These are phyloP conservation scores for Kondoa subrosea DNA, from an alignment of 768 basidiomycete genomes.

Conservation along the genomic window DNA sequence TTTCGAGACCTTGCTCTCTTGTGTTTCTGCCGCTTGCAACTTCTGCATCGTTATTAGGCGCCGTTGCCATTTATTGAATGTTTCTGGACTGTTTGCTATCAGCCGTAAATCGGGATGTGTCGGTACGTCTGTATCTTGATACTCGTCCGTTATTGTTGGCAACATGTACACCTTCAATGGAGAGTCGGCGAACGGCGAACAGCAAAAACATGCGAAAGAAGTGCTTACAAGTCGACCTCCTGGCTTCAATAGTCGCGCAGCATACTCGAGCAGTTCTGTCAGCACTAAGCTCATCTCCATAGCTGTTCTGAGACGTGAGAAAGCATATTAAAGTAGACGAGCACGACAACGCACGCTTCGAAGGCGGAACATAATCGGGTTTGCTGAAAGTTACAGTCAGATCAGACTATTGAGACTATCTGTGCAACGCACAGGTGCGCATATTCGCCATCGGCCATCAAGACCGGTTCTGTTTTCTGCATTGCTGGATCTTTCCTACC, in stretches of 20 bases:
- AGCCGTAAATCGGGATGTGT: slow-evolving; percentile 71
- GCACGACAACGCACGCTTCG: too few species aligned
- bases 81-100: slow-evolving; percentile 72
- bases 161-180: slow-evolving; percentile 18
- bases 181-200: background rate
- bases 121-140: slow-evolving; percentile 68
- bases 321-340: too few species aligned
- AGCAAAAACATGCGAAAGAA: background rate
- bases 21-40: slow-evolving; percentile 24
- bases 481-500: slow-evolving; percentile 29
- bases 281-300: slow-evolving; percentile 79
- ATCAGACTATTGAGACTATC: background rate
- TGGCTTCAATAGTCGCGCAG: slow-evolving; percentile 68
- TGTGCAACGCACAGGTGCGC: slow-evolving; percentile 32
- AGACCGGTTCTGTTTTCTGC: slow-evolving; percentile 28
- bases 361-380: slow-evolving; percentile 62
- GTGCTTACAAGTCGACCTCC: slow-evolving; percentile 57
- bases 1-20: slow-evolving; percentile 1
- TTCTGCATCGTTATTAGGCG: slow-evolving; percentile 88
- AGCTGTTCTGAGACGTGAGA: too few species aligned
- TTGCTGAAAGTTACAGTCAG: slow-evolving; percentile 14
- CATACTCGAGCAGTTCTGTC: slow-evolving; percentile 58
- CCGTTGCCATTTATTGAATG: slow-evolving; percentile 88
- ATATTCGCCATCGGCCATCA: slow-evolving; percentile 30
- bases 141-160: slow-evolving; percentile 60